These are phyloP conservation scores for Boletus coccyginus DNA, from an alignment of 768 basidiomycete species.

Conservation along the genomic window DNA sequence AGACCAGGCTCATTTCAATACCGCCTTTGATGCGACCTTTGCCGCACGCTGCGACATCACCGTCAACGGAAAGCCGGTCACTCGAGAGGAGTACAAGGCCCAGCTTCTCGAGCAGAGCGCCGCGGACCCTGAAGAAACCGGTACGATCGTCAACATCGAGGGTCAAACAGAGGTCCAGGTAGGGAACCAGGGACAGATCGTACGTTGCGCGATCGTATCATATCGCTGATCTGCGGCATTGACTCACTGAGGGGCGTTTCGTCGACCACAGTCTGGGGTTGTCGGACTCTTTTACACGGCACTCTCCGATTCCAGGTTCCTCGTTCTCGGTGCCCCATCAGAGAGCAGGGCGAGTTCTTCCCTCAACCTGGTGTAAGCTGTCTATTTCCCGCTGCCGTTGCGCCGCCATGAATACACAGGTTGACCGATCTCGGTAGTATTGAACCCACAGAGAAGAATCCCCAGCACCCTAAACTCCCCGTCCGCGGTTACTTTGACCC, in stretches of 20 bases:
- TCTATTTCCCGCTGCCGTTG: not conserved
- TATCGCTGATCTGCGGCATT: not conserved
- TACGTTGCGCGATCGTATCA: slow-evolving; percentile 4
- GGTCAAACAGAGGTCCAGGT: slow-evolving; percentile 27
- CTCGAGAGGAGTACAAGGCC: slow-evolving; percentile 40
- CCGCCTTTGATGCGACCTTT: slow-evolving; percentile 42
- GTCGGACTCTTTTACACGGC: slow-evolving; percentile 40
- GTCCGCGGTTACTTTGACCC: slow-evolving; percentile 35
- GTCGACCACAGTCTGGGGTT: slow-evolving; percentile 20
- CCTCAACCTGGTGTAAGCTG: slow-evolving; percentile 38
- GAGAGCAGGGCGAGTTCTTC: slow-evolving; percentile 34
- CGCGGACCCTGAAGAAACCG: slow-evolving; percentile 12
- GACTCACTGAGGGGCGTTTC: not conserved
- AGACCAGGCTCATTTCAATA: slow-evolving; percentile 32
- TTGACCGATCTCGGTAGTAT: slow-evolving; percentile 18
- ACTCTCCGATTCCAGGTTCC: slow-evolving; percentile 31
- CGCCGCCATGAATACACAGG: not conserved
- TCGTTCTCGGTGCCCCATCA: slow-evolving; percentile 34
- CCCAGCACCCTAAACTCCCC: slow-evolving; percentile 12
- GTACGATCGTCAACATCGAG: slow-evolving; percentile 22
- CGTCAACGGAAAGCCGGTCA: slow-evolving; percentile 40
- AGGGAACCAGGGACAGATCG: slow-evolving; percentile 26
- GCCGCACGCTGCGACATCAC: slow-evolving; percentile 34
- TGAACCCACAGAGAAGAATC: slow-evolving; percentile 28
- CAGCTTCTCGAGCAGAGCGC: slow-evolving; percentile 32